Base-by-base conservation (phyloP, 441 rosid genomes). In the Gossypium trilobum region DNA sequence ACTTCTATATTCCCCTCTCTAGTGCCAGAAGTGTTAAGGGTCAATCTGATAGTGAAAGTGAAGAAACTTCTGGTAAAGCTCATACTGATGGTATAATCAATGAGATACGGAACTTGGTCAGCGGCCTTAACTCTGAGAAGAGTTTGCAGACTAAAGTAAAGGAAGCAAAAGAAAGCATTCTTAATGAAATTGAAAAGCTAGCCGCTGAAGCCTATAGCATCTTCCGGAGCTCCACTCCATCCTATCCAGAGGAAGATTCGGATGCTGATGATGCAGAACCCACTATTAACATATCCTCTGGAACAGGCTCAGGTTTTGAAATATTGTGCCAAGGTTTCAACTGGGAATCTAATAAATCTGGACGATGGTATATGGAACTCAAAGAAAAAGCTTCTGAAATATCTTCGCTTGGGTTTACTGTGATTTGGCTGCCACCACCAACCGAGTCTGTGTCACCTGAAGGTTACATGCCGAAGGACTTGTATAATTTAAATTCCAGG, bases 121-220 rank as follows among this genome's bases (percentile, higher is more conserved):
- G 72, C 73, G 95, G 76, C 80, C 81, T 94, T 81, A 85, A 90
- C 63, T 70, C 86, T 59, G 87, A 85, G 63, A 89, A 85, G 78
- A 80, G 60, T 63, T 84, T 68, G 81, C 83, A 74, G 76, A 81
- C 76, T 17, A 85, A 90, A 78, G 86, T 81, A 54, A 94, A 87
- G 83, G 94, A 84, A 84, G 87, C 79, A 74, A 92, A 94, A 60
- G 89, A 84, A 84, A 87, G 81, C 75, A 92, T 94, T 85, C 97
- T 94, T 70, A 90, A 86, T 73, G 97, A 94, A 79, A 94, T 94
- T 71, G 98, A 94, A 83, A 91, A 89, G 79, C 85, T 94, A 85
- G 98, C 98, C 75, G 96, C 98, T 17, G 97, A 94, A 85, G 98
- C 98, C 57, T 94, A 94, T 76, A 87, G 94, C 77, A 94, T 94